Percentiles rank a stretch among this genome's conserved stretches.
phyloP scores from a whole-genome alignment of 345 rosid genomes.

The Pelargonium nanum region DNA sequence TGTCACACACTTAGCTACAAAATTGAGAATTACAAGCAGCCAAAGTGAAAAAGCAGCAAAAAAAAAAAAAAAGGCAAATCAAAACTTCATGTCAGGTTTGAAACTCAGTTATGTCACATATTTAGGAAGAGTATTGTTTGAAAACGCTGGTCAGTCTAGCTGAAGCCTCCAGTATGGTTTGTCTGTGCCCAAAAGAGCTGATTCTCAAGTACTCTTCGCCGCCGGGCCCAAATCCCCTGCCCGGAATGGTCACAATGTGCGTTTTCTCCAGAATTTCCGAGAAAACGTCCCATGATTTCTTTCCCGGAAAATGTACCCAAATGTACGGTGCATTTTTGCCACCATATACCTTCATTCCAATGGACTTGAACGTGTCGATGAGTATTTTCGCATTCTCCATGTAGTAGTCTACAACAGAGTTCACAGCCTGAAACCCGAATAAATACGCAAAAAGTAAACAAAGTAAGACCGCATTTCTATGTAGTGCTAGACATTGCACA shows the following conservation, averaged over 20 bases:
- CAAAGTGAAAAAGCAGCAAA: too few relatives aligned
- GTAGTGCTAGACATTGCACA: too few relatives aligned
- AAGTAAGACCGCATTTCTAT: too few relatives aligned
- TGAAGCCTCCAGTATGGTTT: conserved; percentile 75
- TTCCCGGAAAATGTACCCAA: conserved; percentile 94
- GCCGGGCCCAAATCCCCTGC: conserved; percentile 93
- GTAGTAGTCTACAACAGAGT: conserved; percentile 56
- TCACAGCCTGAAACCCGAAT: not conserved
- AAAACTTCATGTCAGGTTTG: not conserved
- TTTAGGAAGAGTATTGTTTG: not conserved
- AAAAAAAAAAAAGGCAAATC: too few relatives aligned
- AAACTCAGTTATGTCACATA: not conserved
- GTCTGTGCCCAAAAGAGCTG: conserved; percentile 86
- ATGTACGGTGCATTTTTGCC: conserved; percentile 89
- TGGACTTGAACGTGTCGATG: conserved; percentile 61
- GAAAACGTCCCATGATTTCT: conserved; percentile 93
- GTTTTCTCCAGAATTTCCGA: conserved; percentile 82
- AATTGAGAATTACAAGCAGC: too few relatives aligned
- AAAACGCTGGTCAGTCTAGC: conserved; percentile 48
- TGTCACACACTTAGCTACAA: too few relatives aligned
- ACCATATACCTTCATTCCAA: conserved; percentile 75
- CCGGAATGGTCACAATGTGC: conserved; percentile 84
- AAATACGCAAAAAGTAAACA: too few relatives aligned
- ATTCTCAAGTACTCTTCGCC: conserved; percentile 92
- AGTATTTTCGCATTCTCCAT: conserved; percentile 80